Conservation (phyloP, 805 yeast species). For the Myxozyma lipomycoides region DNA sequence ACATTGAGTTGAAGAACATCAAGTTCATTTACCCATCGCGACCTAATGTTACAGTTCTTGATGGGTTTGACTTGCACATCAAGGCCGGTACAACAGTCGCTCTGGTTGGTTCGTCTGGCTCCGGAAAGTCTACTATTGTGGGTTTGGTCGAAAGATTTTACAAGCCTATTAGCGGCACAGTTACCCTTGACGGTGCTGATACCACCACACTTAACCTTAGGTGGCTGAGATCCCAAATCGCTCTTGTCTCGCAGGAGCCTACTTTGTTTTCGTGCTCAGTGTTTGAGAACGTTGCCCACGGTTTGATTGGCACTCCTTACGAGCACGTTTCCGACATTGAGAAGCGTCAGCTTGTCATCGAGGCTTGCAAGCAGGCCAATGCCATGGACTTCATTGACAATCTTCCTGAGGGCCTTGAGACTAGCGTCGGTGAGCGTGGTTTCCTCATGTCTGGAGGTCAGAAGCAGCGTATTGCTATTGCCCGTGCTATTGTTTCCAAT, state of each 20-base stretch:
- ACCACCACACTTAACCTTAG: conserved; percentile 49
- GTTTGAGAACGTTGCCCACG: conserved; percentile 74
- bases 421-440: conserved; percentile 48
- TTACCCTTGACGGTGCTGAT: conserved; percentile 47
- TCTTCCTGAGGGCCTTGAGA: conserved; percentile 52
- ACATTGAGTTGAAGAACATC: conserved; percentile 32
- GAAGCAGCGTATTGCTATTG: conserved; percentile 58
- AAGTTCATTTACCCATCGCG: conserved; percentile 36
- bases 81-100: conserved; percentile 86
- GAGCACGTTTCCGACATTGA: conserved; percentile 39
- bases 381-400: conserved; percentile 48
- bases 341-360: conserved; percentile 38
- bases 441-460: conserved; percentile 64
- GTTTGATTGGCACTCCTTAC: conserved; percentile 43
- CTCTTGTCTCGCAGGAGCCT: conserved; percentile 58
- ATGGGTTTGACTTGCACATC: conserved; percentile 34
- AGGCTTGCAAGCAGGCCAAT: conserved; percentile 51
- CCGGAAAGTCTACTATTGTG: conserved; percentile 44
- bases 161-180: conserved; percentile 48
- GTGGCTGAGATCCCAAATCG: conserved; percentile 50
- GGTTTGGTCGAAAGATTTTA: conserved; percentile 56
- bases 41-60: conserved; percentile 33
- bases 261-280: conserved; percentile 71
- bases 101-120: conserved; percentile 80
- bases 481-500: conserved; percentile 52